A percentile compares a stretch with the other conserved stretches of the same genome.
Evolutionary conservation across 1,284 basidiomycete species (phyloP).

Genomic region (Mycosarcoma mackinlayi): DNA sequence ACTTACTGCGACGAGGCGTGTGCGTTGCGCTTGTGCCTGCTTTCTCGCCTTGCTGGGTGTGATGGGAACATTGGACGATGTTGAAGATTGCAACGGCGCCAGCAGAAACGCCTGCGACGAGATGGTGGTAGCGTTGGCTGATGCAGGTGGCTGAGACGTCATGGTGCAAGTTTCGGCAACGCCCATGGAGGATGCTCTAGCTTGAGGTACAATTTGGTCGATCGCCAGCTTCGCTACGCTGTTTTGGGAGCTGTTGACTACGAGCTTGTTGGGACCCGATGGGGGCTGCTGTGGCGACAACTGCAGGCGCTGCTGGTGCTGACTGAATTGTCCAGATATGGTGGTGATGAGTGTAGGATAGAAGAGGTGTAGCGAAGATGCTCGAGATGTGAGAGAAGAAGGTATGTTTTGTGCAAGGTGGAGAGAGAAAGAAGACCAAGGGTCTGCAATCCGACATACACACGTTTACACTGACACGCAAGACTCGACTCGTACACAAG

Average conservation of each 20-base stretch:
- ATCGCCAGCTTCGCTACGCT: neutral
- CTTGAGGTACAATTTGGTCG: neutral
- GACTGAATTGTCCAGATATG: neutral
- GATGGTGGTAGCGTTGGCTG: conserved; percentile 15
- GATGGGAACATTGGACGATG: conserved; percentile 35
- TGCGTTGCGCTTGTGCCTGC: conserved; percentile 49
- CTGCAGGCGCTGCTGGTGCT: neutral
- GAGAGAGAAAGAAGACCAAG: conserved; percentile 4
- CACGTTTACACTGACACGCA: conserved; percentile 3
- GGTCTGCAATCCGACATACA: conserved; percentile 4
- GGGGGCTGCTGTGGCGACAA: conserved; percentile 6
- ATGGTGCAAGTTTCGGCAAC: conserved; percentile 24
- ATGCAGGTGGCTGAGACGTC: conserved; percentile 29
- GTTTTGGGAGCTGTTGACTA: neutral
- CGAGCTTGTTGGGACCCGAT: neutral
- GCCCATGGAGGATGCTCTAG: conserved; percentile 12
- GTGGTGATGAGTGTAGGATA: conserved; percentile 19
- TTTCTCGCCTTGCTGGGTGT: conserved; percentile 45
- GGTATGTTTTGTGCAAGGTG: conserved; percentile 3
- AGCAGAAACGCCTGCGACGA: conserved; percentile 36
- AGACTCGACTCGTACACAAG: conserved; percentile 3
- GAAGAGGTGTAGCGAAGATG: conserved; percentile 5
- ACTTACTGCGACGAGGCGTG: conserved; percentile 46
- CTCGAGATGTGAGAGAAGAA: neutral
- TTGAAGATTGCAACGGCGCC: conserved; percentile 32